phyloP scores from a whole-genome alignment of 2,329 filamentous ascomycete species.

The Botrytis paeoniae region DNA sequence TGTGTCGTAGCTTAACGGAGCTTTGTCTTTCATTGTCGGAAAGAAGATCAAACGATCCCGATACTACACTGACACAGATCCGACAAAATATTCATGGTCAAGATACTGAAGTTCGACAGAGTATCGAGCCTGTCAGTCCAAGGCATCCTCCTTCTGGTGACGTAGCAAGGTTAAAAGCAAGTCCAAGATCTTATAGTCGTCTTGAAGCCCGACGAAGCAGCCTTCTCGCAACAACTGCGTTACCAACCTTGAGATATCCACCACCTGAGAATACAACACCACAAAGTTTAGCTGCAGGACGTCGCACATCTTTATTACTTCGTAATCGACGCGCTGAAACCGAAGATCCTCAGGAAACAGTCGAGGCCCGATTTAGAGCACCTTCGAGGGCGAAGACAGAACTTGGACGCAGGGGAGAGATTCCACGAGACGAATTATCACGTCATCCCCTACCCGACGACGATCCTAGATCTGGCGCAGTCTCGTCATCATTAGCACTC shows the following conservation, averaged over 20 bases:
- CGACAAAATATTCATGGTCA: conserved; percentile 28
- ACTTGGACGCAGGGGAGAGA: conserved; percentile 40
- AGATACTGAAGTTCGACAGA: conserved; percentile 26
- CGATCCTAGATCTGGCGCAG: neutral
- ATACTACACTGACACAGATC: conserved; percentile 23
- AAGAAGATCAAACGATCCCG: conserved; percentile 39
- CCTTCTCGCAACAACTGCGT: conserved; percentile 34
- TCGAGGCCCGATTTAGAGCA: conserved; percentile 50
- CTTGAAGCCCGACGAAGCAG: conserved; percentile 38
- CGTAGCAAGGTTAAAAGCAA: conserved; percentile 31
- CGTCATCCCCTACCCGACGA: conserved; percentile 40
- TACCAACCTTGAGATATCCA: conserved; percentile 35
- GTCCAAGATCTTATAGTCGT: conserved; percentile 36
- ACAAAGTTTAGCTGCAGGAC: conserved; percentile 52
- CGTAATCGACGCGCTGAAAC: conserved; percentile 34
- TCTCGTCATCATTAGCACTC: conserved; percentile 16
- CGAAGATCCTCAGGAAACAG: conserved; percentile 37
- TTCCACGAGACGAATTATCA: conserved; percentile 43
- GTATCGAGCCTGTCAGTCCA: conserved; percentile 27
- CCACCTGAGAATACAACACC: conserved; percentile 37
- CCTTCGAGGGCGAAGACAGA: conserved; percentile 60
- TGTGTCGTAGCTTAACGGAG: conserved; percentile 91
- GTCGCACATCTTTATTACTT: conserved; percentile 55
- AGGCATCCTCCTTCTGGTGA: conserved; percentile 27
- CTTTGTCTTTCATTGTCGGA: conserved; percentile 81